phyloP scores from a whole-genome alignment of 192 early-diverging fungal species.

The Haplosporangium gracile region DNA sequence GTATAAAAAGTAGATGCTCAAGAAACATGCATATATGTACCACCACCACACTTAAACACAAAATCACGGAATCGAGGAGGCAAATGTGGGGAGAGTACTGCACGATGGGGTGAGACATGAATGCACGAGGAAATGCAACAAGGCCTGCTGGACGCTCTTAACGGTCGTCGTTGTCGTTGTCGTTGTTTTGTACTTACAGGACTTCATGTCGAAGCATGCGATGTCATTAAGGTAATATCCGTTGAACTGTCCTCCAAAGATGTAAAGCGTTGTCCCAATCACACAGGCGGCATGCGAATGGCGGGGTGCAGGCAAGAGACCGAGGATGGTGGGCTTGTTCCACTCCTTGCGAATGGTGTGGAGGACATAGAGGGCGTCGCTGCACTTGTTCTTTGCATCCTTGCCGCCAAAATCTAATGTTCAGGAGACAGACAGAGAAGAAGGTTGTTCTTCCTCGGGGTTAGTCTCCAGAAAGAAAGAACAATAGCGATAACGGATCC shows the following conservation, averaged over 20 bases:
- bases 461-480: not conserved
- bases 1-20: not conserved
- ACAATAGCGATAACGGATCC: not conserved
- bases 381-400: constrained; percentile 54
- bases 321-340: constrained; percentile 41
- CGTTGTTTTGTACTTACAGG: constrained; percentile 48
- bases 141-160: too few relatives aligned
- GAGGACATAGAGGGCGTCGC: constrained; percentile 41
- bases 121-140: constrained; percentile 3
- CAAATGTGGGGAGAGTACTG: not conserved
- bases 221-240: constrained; percentile 64
- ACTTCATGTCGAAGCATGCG: constrained; percentile 61
- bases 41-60: not conserved
- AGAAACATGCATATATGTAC: not conserved
- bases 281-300: constrained; percentile 65
- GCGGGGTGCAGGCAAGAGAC: constrained; percentile 34
- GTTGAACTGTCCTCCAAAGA: constrained; percentile 66
- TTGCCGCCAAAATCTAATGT: constrained; percentile 50
- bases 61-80: not conserved
- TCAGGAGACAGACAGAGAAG: not conserved
- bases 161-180: not conserved
- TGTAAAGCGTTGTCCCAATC: constrained; percentile 62
- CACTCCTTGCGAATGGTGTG: constrained; percentile 54
- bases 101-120: not conserved
- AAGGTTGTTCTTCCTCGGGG: not conserved